Conservation (phyloP, 768 basidiomycete species). For the Leccinum arenicola region DNA sequence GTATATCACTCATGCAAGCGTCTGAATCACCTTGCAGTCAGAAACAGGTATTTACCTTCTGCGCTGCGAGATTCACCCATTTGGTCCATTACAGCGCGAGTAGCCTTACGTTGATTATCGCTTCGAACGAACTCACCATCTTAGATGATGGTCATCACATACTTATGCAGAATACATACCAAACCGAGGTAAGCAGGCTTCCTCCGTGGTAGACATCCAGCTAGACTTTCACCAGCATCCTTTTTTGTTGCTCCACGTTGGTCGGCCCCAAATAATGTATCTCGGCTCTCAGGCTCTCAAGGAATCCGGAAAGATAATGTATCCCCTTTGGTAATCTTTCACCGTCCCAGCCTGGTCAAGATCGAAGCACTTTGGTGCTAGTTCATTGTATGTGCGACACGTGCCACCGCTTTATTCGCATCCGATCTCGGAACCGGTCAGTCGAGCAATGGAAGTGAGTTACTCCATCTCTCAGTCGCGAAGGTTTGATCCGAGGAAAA, state of each 20-base stretch:
- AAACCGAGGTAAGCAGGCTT: no score
- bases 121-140: neutral
- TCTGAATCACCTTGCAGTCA: conserved; percentile 10
- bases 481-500: no score
- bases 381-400: conserved; percentile 54
- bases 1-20: conserved; percentile 20
- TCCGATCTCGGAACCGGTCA: conserved; percentile 38
- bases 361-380: conserved; percentile 35
- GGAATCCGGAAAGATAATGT: conserved; percentile 45
- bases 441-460: neutral
- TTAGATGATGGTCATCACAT: no score
- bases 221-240: conserved; percentile 53
- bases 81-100: conserved; percentile 35
- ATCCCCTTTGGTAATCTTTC: conserved; percentile 53
- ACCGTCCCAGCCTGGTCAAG: conserved; percentile 23
- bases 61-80: conserved; percentile 38
- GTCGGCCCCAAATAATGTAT: neutral
- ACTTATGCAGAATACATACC: no score
- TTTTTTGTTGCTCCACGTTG: conserved; percentile 2
- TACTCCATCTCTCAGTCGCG: no score
- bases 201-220: conserved; percentile 39
- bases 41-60: conserved; percentile 1
- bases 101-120: neutral
- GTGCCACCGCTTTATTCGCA: conserved; percentile 49
- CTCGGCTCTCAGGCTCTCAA: conserved; percentile 17